Conservation (phyloP, 805 yeast species). For the Wickerhamiella sorbophila region DNA sequence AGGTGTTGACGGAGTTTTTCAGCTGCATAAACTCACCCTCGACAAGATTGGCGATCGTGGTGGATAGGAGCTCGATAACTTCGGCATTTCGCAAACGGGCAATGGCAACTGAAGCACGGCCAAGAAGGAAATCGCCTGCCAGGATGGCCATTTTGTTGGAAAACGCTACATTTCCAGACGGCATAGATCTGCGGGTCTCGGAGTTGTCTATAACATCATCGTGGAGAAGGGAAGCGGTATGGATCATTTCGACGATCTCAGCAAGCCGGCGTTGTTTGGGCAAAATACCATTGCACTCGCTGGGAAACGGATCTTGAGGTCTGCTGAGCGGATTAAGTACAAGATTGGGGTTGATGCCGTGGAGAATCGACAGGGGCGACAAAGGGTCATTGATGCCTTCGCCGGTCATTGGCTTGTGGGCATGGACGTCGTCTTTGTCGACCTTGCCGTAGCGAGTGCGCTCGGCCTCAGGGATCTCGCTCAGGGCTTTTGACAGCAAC, state of each 20-base stretch:
- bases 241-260: conserved; percentile 96
- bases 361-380: conserved; percentile 68
- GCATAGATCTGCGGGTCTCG: conserved; percentile 79
- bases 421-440: conserved; percentile 25
- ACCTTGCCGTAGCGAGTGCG: conserved; percentile 56
- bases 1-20: conserved; percentile 56
- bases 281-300: conserved; percentile 58
- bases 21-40: conserved; percentile 99
- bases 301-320: conserved; percentile 61
- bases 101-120: conserved; percentile 91
- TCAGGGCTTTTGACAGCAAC: conserved; percentile 65
- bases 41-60: conserved; percentile 90
- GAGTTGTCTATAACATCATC: conserved; percentile 90
- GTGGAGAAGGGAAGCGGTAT: conserved; percentile 87
- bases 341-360: conserved; percentile 76
- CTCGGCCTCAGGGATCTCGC: conserved; percentile 51
- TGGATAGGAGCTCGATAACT: conserved; percentile 87
- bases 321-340: conserved; percentile 70
- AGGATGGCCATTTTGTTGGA: conserved; percentile 94
- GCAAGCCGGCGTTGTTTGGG: conserved; percentile 94
- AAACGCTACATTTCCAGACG: conserved; percentile 84
- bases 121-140: conserved; percentile 91
- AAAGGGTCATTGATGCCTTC: conserved; percentile 32
- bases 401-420: conserved; percentile 16
- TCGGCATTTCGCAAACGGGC: conserved; percentile 92